Evolutionary conservation across 345 rosid genomes (phyloP), one percentile per base, ranked within the genome.

Genomic region (Stellera chamaejasme): DNA sequence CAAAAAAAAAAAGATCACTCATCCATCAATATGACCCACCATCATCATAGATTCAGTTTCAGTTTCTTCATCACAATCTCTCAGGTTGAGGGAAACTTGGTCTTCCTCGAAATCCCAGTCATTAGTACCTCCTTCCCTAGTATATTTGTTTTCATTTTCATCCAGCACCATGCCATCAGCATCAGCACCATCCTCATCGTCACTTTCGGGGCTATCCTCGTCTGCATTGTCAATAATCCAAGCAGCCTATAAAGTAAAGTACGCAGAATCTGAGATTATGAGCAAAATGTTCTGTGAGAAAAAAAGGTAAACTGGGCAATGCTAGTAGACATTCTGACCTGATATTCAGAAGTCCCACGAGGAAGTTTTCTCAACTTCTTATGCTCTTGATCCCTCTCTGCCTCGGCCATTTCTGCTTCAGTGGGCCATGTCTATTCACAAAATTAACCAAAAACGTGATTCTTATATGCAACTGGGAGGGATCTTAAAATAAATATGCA

Each of bases 281-380:
- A 48, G 10, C n/a, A 43, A 50, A 28, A 63, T n/a, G 16, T 8
- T 14, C 44, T 14, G 32, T 53, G 58, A 39, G 10, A 39, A 50
- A 60, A 2, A 14, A 52, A 50, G n/a, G 50, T 50, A 48, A 46
- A 48, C 16, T 39, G 57, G 52, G 16, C 52, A 15, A 50, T 5
- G 66, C 46, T 48, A 54, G 36, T 10, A 54, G 27, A 50, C 11
- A 19, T 45, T 55, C 48, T 14, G 45, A 88, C 95, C 96, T 91
- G 98, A 70, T 91, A 91, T 16, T 88, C 96, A 67, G 98, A 91
- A 69, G 96, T 91, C 64, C 96, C 96, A 56, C 69, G 80, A 46
- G 96, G 98, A 61, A 91, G 73, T 76, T 82, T 83, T 72, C 69
- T 91, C 23, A 55, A 47, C 71, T 47, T 79, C 66, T 66, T 82